Percentiles rank a stretch among this genome's conserved stretches.
These are phyloP conservation scores for Carex arenaria DNA, from an alignment of 202 grass and related monocot species.

Conservation along the genomic window DNA sequence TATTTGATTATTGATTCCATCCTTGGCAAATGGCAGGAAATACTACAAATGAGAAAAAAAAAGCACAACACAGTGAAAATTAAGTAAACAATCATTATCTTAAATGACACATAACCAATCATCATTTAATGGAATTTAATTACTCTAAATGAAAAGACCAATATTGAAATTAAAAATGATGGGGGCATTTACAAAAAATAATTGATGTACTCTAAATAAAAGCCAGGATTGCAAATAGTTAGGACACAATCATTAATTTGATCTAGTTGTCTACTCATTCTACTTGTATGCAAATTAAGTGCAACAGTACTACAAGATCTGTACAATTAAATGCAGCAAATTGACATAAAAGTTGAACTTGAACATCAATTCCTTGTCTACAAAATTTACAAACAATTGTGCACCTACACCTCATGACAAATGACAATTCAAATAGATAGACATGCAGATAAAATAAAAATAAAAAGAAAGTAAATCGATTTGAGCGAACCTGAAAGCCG, in stretches of 20 bases:
- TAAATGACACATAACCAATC: neutral
- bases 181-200: neutral
- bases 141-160: neutral
- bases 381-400: neutral
- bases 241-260: neutral
- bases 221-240: neutral
- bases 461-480: neutral
- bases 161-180: neutral
- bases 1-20: constrained; percentile 84
- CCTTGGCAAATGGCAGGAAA: constrained; percentile 67
- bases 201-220: neutral
- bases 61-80: neutral
- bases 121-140: neutral
- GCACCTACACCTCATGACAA: neutral
- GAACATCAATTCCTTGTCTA: neutral
- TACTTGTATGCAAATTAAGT: neutral
- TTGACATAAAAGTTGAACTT: neutral
- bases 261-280: neutral
- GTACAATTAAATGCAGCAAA: neutral
- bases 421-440: neutral
- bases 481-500: constrained; percentile 60
- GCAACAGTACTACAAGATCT: neutral
- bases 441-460: neutral
- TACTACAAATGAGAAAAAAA: constrained; percentile 33
- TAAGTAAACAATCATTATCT: neutral